phyloP scores from a whole-genome alignment of 805 yeast genomes.

The Tetrapisispora taiwanensis region DNA sequence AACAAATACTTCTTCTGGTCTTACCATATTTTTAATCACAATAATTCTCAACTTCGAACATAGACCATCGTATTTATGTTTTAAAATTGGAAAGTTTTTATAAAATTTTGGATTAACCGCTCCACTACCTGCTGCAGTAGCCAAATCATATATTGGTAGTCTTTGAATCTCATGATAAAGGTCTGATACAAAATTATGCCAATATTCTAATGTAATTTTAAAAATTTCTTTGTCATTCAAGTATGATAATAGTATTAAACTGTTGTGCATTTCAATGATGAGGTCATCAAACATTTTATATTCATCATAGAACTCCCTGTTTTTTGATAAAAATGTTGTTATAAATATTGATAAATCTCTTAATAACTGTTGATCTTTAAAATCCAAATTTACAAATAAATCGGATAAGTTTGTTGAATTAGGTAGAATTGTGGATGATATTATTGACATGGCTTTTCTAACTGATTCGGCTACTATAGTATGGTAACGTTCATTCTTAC shows the following conservation, averaged over 20 bases:
- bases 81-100: conserved; percentile 69
- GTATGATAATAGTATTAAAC: conserved; percentile 69
- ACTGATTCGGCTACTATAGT: conserved; percentile 54
- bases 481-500: conserved; percentile 30
- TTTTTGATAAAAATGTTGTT: conserved; percentile 69
- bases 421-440: conserved; percentile 54
- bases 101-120: conserved; percentile 75
- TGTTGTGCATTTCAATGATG: conserved; percentile 60
- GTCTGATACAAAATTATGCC: conserved; percentile 73
- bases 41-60: conserved; percentile 74
- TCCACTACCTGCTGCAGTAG: conserved; percentile 46
- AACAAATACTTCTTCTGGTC: conserved; percentile 93
- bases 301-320: conserved; percentile 50
- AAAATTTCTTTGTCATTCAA: conserved; percentile 91
- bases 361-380: conserved; percentile 79
- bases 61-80: conserved; percentile 66
- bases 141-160: conserved; percentile 54
- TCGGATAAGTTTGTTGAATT: conserved; percentile 54
- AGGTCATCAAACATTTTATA: conserved; percentile 43
- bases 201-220: conserved; percentile 88
- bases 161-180: conserved; percentile 77
- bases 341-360: conserved; percentile 92
- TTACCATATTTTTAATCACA: conserved; percentile 89
- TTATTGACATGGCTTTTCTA: conserved; percentile 54
- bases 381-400: conserved; percentile 59